Evolutionary conservation across 805 yeast species (phyloP).

Genomic region (Wickerhamomyces xylosicus): DNA sequence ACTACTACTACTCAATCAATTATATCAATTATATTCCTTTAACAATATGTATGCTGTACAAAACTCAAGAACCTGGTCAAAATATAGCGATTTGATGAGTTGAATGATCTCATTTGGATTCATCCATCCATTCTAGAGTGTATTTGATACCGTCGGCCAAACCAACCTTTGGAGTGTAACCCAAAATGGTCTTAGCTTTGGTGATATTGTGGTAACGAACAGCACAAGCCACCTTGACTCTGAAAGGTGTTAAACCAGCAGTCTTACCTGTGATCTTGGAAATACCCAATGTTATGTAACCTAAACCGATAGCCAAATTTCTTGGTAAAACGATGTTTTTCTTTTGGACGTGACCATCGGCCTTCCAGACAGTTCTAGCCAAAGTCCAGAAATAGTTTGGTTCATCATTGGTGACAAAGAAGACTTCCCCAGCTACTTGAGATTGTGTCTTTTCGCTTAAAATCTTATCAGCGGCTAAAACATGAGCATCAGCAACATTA

Average conservation of each 20-base stretch:
- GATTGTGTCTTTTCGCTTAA: conserved; percentile 33
- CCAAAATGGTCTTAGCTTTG: conserved; percentile 72
- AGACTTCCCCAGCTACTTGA: conserved; percentile 72
- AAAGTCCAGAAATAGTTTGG: conserved; percentile 96
- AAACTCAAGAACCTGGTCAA: not conserved
- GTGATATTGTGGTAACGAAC: conserved; percentile 85
- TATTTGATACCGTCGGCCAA: conserved; percentile 70
- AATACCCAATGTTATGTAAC: conserved; percentile 69
- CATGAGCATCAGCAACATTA: conserved; percentile 95
- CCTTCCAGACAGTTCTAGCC: conserved; percentile 95
- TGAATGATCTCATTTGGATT: conserved; percentile 22
- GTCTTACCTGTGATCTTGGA: conserved; percentile 69
- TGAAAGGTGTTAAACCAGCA: conserved; percentile 91
- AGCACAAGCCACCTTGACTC: conserved; percentile 90
- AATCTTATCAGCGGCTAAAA: conserved; percentile 76
- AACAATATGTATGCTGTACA: not conserved
- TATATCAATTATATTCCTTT: too few species aligned
- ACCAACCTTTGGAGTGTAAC: conserved; percentile 71
- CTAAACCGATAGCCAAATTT: conserved; percentile 71
- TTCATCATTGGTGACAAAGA: conserved; percentile 86
- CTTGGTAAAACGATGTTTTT: conserved; percentile 58
- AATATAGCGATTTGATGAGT: not conserved
- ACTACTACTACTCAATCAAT: not conserved
- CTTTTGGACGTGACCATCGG: conserved; percentile 77
- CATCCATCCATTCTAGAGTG: conserved; percentile 87